Conservation (phyloP, 345 rosid genomes). For the Eucalyptus erythrocorys region DNA sequence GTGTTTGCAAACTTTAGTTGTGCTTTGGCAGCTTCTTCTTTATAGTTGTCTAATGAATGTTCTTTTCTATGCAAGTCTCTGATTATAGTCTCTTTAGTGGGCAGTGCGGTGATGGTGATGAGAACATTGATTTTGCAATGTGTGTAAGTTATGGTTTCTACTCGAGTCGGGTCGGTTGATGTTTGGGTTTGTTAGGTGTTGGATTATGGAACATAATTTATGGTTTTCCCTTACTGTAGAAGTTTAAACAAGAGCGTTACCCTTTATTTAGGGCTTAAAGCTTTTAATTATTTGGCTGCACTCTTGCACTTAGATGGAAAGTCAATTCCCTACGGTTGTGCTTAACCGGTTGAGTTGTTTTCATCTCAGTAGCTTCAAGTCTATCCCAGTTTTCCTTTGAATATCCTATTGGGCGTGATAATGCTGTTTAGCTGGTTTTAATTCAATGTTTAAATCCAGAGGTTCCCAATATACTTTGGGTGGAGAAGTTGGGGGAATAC, state of each 20-base stretch:
- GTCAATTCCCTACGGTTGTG: not conserved
- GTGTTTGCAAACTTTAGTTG: not conserved
- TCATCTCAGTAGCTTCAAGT: not conserved
- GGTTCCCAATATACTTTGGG: not conserved
- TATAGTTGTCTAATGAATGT: not conserved
- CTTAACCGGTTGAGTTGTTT: accelerated
- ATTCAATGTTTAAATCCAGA: not conserved
- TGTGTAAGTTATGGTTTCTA: not conserved
- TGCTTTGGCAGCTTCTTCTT: not conserved
- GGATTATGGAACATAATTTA: not conserved
- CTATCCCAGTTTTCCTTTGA: not conserved
- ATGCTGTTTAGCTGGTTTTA: not conserved
- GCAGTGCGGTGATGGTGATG: not conserved
- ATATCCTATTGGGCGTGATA: not conserved
- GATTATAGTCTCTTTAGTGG: not conserved
- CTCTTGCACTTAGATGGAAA: not conserved
- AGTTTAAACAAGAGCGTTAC: not conserved
- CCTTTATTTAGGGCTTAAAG: not conserved
- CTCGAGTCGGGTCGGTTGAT: not conserved
- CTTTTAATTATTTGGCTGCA: not conserved
- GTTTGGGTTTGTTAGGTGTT: not conserved
- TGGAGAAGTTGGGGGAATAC: not conserved
- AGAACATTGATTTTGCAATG: not conserved
- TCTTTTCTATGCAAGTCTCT: not conserved
- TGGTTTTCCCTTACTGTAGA: not conserved